Base-by-base conservation (phyloP, 768 basidiomycete species). In the button mushroom (Agaricus bisporus) region DNA sequence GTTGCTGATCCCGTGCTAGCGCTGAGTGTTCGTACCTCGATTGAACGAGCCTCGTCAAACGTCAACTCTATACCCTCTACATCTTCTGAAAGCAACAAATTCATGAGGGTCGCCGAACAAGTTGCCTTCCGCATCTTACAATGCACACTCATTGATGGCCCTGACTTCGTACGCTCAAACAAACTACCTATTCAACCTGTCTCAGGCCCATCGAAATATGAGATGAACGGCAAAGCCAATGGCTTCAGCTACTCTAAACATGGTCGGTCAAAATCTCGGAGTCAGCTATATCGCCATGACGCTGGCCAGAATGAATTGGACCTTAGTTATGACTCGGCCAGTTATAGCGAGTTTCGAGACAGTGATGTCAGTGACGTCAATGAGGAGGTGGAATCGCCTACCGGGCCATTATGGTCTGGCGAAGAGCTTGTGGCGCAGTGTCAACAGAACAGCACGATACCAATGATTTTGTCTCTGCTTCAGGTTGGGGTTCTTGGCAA, bases 371-470 rank as follows among this genome's bases (percentile, higher is more conserved):
- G 57, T 56, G 66, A 64, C 45, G 63, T 61, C 41, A 61, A 54
- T 36, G 46, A 41, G 5, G 53, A 54, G 20, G 28, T 12, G 25
- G 53, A 54, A 4, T 39, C 42, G 20, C 14, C 41, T 26, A 6
- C 18, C 5, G 53, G 53, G 15, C 53, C 53, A 32, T 58, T 83
- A 51, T 89, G 86, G 85, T 88, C 83, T 32, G 83, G 88, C n/a
- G 82, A 83, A 53, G 94, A 95, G 61, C 69, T 98, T 56, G 85
- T 90, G 63, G 68, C 86, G 61, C 80, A 89, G 29, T 95, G 92
- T 64, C 82, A 84, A 59, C 94, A 97, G 67, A 98, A 97, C 61
- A 93, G 92, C 63, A 77, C 88, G 12, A 82, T 98, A 36, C 80
- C 89, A 3, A 71, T 82, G 32, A 81, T 94, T 51, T 75, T 95